phyloP scores from a whole-genome alignment of 257 asterid species.

The Petunia secreta region DNA sequence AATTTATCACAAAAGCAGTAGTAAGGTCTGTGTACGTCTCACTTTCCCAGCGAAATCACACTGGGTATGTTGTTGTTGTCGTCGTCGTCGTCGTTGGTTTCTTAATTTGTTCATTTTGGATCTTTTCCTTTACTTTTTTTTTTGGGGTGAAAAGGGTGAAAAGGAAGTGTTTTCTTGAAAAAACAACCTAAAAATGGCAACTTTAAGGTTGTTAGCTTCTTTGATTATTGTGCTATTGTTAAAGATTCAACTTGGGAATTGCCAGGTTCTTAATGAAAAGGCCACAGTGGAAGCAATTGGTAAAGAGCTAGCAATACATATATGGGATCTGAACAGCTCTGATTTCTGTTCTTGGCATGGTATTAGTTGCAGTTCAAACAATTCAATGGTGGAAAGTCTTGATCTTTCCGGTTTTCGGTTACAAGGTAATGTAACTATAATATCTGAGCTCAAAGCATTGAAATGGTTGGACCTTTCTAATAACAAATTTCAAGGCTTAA shows the following conservation, averaged over 20 bases:
- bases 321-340: constrained; percentile 65
- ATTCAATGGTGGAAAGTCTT: constrained; percentile 68
- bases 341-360: constrained; percentile 83
- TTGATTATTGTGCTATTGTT: constrained; percentile 22
- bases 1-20: too few species aligned
- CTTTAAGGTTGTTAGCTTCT: constrained; percentile 21
- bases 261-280: constrained; percentile 40
- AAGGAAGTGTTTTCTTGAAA: constrained; percentile 16
- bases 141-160: not conserved
- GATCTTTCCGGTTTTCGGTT: constrained; percentile 67
- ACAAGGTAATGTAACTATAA: constrained; percentile 81
- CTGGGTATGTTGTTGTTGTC: too few species aligned
- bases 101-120: not conserved
- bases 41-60: too few species aligned
- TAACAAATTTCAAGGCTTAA: constrained; percentile 73
- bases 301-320: constrained; percentile 57
- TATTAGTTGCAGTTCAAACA: constrained; percentile 69
- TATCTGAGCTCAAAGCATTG: constrained; percentile 76
- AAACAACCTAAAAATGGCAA: constrained; percentile 27
- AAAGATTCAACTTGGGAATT: constrained; percentile 11
- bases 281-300: constrained; percentile 56
- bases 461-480: constrained; percentile 84
- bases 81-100: not conserved
- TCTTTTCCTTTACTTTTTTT: not conserved
- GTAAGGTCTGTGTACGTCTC: too few species aligned